Evolutionary conservation across 2,329 filamentous ascomycete genomes (phyloP).

Genomic region (Cladosporium sp.): DNA sequence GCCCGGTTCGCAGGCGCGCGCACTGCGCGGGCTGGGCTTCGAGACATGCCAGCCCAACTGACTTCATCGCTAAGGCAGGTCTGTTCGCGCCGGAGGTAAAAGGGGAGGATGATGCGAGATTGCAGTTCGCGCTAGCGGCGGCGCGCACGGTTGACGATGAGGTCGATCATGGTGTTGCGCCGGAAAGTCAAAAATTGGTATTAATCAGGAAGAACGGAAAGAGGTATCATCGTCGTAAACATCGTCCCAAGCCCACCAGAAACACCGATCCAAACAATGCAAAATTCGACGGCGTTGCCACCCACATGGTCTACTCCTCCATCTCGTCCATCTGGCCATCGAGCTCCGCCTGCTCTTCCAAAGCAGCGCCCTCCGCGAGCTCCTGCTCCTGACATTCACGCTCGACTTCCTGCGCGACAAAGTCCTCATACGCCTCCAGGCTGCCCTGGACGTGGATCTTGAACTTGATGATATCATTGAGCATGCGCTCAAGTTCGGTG

Average conservation of each 20-base stretch:
- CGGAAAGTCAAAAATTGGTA: not conserved
- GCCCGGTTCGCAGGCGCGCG: too few relatives aligned
- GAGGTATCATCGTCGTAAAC: slow-evolving; percentile 10
- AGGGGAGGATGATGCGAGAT: too few relatives aligned
- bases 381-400: slow-evolving; percentile 48
- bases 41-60: not conserved
- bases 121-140: too few relatives aligned
- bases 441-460: slow-evolving; percentile 94
- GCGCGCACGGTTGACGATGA: too few relatives aligned
- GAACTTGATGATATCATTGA: slow-evolving; percentile 97
- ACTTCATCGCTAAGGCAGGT: too few relatives aligned
- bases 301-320: slow-evolving; percentile 8
- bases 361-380: slow-evolving; percentile 1
- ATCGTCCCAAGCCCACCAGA: not conserved
- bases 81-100: too few relatives aligned
- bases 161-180: not conserved
- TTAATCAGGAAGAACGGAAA: slow-evolving; percentile 1
- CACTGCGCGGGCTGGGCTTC: slow-evolving; percentile 1
- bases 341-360: slow-evolving; percentile 4
- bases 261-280: not conserved
- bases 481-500: slow-evolving; percentile 89
- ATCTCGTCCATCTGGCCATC: slow-evolving; percentile 10
- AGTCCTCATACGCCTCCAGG: slow-evolving; percentile 88
- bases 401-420: slow-evolving; percentile 90
- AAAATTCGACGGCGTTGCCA: not conserved